Evolutionary conservation across 305 asterid genomes (phyloP).

Genomic region (Petunia hybrid): DNA sequence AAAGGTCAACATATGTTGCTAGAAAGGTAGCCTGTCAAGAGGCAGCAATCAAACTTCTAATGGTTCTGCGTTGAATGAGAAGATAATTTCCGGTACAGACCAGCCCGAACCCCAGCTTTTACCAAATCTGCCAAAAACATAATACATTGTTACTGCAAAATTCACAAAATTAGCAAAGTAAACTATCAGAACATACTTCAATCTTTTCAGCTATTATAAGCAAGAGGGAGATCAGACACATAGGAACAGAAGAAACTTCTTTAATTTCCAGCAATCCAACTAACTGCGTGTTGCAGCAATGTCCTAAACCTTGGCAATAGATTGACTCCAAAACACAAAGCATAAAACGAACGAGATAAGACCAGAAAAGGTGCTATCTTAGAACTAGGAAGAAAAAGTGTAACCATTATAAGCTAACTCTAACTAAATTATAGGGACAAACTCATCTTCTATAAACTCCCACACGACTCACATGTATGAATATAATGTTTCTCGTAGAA

Average conservation of each 20-base stretch:
- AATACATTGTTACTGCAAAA: background rate
- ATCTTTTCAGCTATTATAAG: background rate
- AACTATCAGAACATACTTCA: conserved; percentile 22
- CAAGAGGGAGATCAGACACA: background rate
- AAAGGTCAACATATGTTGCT: conserved; percentile 9
- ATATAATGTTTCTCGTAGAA: background rate
- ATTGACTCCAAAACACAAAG: background rate
- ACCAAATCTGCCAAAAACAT: conserved; percentile 7
- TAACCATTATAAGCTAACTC: conserved; percentile 27
- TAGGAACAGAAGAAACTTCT: background rate
- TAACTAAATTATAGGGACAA: background rate
- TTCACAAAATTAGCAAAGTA: background rate
- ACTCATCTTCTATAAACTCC: background rate
- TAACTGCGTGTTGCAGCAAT: conserved; percentile 17
- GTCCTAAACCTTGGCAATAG: conserved; percentile 4
- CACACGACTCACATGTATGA: background rate
- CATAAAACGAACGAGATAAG: background rate
- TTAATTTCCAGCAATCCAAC: conserved; percentile 4
- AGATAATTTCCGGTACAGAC: conserved; percentile 17
- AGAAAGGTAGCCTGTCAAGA: background rate
- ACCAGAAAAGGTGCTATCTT: background rate
- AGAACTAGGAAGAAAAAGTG: background rate
- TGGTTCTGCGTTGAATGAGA: background rate
- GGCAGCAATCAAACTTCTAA: conserved; percentile 30
- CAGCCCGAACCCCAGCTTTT: background rate